Conservation (phyloP, 2,329 filamentous ascomycete genomes). For the Colletotrichum sp. region DNA sequence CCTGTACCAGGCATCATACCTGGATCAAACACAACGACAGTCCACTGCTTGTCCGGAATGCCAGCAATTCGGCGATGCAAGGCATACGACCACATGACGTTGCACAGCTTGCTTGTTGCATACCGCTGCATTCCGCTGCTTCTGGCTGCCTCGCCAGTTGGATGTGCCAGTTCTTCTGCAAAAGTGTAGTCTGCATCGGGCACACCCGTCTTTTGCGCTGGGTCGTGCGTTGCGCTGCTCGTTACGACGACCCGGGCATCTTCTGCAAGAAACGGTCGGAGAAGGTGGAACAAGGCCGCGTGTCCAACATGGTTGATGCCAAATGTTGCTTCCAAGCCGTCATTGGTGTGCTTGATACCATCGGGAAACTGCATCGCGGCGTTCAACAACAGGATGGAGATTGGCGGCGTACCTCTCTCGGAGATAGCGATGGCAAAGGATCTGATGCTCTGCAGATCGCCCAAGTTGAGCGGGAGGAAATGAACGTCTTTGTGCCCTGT, state of each 20-base stretch:
- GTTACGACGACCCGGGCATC: slow-evolving; percentile 49
- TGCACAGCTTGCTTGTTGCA: slow-evolving; percentile 49
- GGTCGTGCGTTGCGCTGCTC: slow-evolving; percentile 52
- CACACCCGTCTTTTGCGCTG: slow-evolving; percentile 39
- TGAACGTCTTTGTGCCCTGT: slow-evolving; percentile 43
- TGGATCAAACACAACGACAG: slow-evolving; percentile 49
- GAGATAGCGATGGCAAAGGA: slow-evolving; percentile 36
- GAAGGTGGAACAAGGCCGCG: slow-evolving; percentile 52
- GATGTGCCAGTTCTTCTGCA: slow-evolving; percentile 50
- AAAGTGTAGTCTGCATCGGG: slow-evolving; percentile 47
- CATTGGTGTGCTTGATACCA: slow-evolving; percentile 34
- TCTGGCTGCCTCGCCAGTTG: slow-evolving; percentile 29
- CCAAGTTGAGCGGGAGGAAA: slow-evolving; percentile 49
- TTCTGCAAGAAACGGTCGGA: slow-evolving; percentile 41
- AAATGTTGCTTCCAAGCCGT: slow-evolving; percentile 54
- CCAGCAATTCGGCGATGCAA: slow-evolving; percentile 39
- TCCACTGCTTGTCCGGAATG: slow-evolving; percentile 30
- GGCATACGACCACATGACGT: slow-evolving; percentile 53
- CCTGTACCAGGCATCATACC: slow-evolving; percentile 54
- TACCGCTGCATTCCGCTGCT: slow-evolving; percentile 45
- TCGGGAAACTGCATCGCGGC: slow-evolving; percentile 38
- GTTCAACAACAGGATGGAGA: slow-evolving; percentile 38
- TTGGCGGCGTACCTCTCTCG: slow-evolving; percentile 38
- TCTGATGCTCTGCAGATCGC: slow-evolving; percentile 42
- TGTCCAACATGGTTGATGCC: slow-evolving; percentile 56